A percentile compares a stretch with the other conserved stretches of the same genome.
These are phyloP conservation scores for Fusarium sambucinum DNA, from an alignment of 2,329 filamentous ascomycete species.

Conservation along the genomic window DNA sequence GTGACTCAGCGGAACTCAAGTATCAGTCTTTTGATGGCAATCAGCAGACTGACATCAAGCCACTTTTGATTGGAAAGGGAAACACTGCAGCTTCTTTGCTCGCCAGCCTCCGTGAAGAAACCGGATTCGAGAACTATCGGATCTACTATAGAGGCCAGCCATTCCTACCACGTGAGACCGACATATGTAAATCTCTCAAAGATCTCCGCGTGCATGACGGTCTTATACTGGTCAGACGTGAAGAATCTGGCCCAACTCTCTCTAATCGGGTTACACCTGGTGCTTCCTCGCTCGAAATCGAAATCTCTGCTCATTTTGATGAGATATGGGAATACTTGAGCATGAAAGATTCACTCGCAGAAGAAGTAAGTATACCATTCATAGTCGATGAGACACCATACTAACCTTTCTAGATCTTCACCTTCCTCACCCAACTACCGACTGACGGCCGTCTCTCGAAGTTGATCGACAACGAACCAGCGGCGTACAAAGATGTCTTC, in stretches of 20 bases:
- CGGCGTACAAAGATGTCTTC: conserved; percentile 73
- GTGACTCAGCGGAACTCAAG: conserved; percentile 74
- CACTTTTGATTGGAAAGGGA: conserved; percentile 73
- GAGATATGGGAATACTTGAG: conserved; percentile 85
- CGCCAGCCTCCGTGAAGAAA: conserved; percentile 73
- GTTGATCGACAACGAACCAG: conserved; percentile 66
- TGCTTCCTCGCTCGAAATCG: conserved; percentile 76
- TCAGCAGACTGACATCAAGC: conserved; percentile 69
- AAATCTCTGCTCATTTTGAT: conserved; percentile 84
- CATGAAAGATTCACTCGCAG: conserved; percentile 76
- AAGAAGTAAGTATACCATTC: conserved; percentile 64
- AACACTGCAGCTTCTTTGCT: conserved; percentile 79
- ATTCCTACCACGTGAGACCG: conserved; percentile 70
- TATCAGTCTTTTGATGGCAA: conserved; percentile 80
- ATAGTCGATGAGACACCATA: not conserved
- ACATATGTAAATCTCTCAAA: conserved; percentile 71
- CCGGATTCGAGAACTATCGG: conserved; percentile 81
- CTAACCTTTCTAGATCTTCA: conserved; percentile 67
- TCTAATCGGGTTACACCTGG: conserved; percentile 62
- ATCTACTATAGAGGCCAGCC: conserved; percentile 77
- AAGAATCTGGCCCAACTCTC: conserved; percentile 60
- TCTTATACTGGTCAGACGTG: conserved; percentile 74
- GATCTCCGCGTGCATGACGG: conserved; percentile 76
- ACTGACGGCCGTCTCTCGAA: conserved; percentile 72
- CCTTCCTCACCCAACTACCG: conserved; percentile 77